These are phyloP conservation scores for Daldinia bambusicola DNA, from an alignment of 495 filamentous ascomycete genomes.

Conservation along the genomic window DNA sequence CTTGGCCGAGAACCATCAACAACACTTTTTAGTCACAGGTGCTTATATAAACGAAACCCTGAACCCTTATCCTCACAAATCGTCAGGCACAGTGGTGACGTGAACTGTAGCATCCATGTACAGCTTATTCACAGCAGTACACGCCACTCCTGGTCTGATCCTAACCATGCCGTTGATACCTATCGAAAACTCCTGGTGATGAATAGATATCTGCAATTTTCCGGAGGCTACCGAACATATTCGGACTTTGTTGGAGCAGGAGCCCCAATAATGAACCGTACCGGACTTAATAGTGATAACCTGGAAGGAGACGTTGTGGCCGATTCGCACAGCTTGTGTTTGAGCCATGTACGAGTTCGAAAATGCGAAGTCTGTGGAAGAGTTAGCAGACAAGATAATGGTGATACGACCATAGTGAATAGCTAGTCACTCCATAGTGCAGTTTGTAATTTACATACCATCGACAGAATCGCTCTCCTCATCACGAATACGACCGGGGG, in stretches of 20 bases:
- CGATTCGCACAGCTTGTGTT: conserved; percentile 41
- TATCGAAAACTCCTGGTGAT: conserved; percentile 48
- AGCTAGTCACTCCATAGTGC: not conserved
- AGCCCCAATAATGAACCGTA: conserved; percentile 31
- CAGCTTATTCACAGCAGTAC: conserved; percentile 47
- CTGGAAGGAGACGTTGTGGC: conserved; percentile 49
- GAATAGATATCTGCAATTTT: conserved; percentile 48
- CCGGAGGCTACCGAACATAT: conserved; percentile 51
- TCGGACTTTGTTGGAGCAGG: conserved; percentile 38
- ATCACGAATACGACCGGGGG: conserved; percentile 46
- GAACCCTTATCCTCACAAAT: conserved; percentile 12
- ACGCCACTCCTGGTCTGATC: conserved; percentile 42
- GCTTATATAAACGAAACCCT: not conserved
- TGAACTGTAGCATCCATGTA: conserved; percentile 53
- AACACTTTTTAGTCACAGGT: not conserved
- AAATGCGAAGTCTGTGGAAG: conserved; percentile 48
- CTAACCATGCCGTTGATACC: conserved; percentile 52
- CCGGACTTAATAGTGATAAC: conserved; percentile 49
- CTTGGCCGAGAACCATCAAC: not conserved
- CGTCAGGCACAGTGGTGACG: conserved; percentile 42
- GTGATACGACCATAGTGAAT: no score
- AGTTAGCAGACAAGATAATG: not conserved
- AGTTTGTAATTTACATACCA: conserved; percentile 30
- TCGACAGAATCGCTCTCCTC: conserved; percentile 22
- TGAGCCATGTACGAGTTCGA: conserved; percentile 54